Base-by-base conservation (phyloP, 768 basidiomycete species). In the Sarcodon sp. region DNA sequence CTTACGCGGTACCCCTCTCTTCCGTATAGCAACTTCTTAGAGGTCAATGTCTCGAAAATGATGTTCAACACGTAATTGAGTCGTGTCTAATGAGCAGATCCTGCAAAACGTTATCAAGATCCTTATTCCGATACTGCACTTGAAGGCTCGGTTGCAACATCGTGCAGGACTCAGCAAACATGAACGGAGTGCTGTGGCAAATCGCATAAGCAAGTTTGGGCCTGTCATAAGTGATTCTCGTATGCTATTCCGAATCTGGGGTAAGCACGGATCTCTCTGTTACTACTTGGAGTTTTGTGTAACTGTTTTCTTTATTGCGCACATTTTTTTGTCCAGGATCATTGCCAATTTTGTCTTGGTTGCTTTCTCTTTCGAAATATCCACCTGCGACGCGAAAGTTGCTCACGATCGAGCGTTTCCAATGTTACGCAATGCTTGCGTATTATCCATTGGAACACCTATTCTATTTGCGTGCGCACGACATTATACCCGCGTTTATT, bases 401-500 rank as follows among this genome's bases (percentile, higher is more conserved):
- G 32, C 75, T 81, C 45, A 83, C 75, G 0, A 84, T 89, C 39
- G 87, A 89, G 59, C 81, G 87, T 27, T 66, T 87, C 16, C 87
- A 89, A 59, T 87, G 76, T 13, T 83, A 73, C 66, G 66, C 82
- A 1, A 87, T 89, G 85, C 68, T 89, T 9, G 74, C 68, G 1
- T 89, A 83, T 65, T 89, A 83, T 57, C 87, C 85, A 1, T 69
- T 89, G 43, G 84, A 89, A 55, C 84, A 88, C 53, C 62, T 87
- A 21, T 78, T 71, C 55, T 89, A 84, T 58, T 68, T 89, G 50
- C 59, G 70, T 35, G 67, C 74, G 2, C 77, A 83, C 52, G 68
- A 70, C 13, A 66, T 88, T 47, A 72, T 87, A 33, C 79, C 83
- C 11, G 51, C 73, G 1, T 63, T 67, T n/a, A 54, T 83, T 41